These are phyloP conservation scores for Neopestalotiopsis rosae DNA, from an alignment of 2,329 filamentous ascomycete genomes.

Conservation along the genomic window DNA sequence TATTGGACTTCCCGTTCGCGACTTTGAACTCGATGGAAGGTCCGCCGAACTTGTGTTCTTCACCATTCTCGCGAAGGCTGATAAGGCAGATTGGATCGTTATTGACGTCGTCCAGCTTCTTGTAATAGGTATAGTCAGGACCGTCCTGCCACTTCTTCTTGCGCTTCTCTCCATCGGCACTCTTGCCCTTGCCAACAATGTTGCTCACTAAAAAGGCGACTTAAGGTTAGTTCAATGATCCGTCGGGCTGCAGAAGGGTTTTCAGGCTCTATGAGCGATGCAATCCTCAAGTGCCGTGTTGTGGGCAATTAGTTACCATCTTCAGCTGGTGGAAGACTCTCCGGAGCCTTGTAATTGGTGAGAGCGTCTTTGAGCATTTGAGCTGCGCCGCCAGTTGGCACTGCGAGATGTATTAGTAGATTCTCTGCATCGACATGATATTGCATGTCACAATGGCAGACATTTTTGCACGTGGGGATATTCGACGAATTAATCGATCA, in stretches of 20 bases:
- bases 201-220: not conserved
- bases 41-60: not conserved
- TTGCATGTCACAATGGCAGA: not conserved
- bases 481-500: not conserved
- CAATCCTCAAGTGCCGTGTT: not conserved
- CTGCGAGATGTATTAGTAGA: not conserved
- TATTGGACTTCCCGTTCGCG: not conserved
- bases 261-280: not conserved
- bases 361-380: not conserved
- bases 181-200: not conserved
- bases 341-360: constrained; percentile 3
- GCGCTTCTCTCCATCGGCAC: not conserved
- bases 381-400: not conserved
- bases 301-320: not conserved
- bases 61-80: not conserved
- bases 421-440: not conserved
- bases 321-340: not conserved
- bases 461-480: not conserved
- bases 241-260: not conserved
- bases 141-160: not conserved
- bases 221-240: not conserved
- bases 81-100: not conserved
- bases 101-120: not conserved
- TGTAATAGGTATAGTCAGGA: not conserved
- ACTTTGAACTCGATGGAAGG: not conserved